Base-by-base conservation (phyloP, 306 rosid genomes). In the Sophora flavescens region DNA sequence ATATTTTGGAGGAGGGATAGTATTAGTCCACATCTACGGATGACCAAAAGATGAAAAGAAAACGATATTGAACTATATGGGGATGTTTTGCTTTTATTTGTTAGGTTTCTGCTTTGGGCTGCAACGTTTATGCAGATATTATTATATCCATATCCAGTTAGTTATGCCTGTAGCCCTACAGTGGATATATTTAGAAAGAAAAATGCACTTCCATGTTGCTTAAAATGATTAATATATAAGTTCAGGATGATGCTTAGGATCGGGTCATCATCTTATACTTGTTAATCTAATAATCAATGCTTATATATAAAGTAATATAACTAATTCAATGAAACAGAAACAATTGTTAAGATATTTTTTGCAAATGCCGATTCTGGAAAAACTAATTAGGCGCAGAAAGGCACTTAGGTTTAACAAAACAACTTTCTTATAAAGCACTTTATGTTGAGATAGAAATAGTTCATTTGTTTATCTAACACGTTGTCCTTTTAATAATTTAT, bases 331-430 rank as follows among this genome's bases (percentile, higher is more conserved):
- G 60, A 54, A 79, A 63, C 17, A 30, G 17, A 52, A 71, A 47
- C 8, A 63, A n/a, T 16, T 39, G 52, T 53, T 60, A 45, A 32
- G 75, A 64, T 44, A 28, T 80, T 18, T 18, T 33, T 44, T 60
- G 74, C 74, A 63, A 72, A 64, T 72, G 26, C 68, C 30, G 7
- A 54, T 66, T 41, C 28, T 42, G 11, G 30, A 44, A 22, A 58
- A 69, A 39, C 5, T 68, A 58, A 36, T 78, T 70, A 60, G 82
- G 71, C 64, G 44, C 51, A 48, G 68, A 78, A 68, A 77, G 80
- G 68, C 13, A 67, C 58, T 67, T 76, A 28, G 74, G 56, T 26
- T 75, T 35, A 36, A 17, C 30, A 3, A 76, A 54, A 18, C n/a
- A 63, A 12, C 64, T 75, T 76, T 65, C 64, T 16, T 30, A 12